Conservation (phyloP, 2,329 filamentous ascomycete genomes). For the Epichloe brachyelytri region DNA sequence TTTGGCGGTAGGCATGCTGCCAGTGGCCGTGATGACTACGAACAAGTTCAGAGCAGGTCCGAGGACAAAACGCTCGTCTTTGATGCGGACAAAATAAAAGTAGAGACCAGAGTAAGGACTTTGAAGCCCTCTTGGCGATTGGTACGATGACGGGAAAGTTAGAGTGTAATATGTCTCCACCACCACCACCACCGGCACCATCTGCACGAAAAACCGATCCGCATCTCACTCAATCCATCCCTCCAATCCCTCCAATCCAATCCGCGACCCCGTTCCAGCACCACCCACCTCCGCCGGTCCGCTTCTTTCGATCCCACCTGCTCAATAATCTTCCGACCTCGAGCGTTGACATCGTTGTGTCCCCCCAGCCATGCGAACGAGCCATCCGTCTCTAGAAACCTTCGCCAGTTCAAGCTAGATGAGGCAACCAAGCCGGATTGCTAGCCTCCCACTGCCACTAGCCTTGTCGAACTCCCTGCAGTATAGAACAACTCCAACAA, state of each 20-base stretch:
- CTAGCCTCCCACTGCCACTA: slow-evolving; percentile 5
- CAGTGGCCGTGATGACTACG: too few species aligned
- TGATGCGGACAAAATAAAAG: too few species aligned
- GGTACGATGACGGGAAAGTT: too few species aligned
- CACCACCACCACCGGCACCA: too few species aligned
- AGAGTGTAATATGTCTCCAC: too few species aligned
- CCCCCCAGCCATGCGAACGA: slow-evolving; percentile 12
- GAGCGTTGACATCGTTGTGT: neutral
- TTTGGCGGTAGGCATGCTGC: too few species aligned
- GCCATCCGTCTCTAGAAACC: slow-evolving; percentile 7
- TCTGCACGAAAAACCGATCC: too few species aligned
- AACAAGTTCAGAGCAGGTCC: too few species aligned
- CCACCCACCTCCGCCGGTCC: slow-evolving; percentile 1
- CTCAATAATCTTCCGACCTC: neutral
- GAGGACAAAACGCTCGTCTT: too few species aligned
- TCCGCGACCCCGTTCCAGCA: neutral
- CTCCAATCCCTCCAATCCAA: slow-evolving; percentile 6
- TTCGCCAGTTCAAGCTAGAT: slow-evolving; percentile 11
- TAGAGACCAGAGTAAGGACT: too few species aligned
- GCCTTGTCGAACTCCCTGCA: neutral
- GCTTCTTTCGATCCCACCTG: neutral
- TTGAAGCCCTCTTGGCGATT: too few species aligned
- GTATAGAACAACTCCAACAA: neutral
- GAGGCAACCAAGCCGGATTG: slow-evolving; percentile 8
- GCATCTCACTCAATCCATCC: neutral